These are phyloP conservation scores for Neonectria coccinea DNA, from an alignment of 2,329 filamentous ascomycete genomes.

Conservation along the genomic window DNA sequence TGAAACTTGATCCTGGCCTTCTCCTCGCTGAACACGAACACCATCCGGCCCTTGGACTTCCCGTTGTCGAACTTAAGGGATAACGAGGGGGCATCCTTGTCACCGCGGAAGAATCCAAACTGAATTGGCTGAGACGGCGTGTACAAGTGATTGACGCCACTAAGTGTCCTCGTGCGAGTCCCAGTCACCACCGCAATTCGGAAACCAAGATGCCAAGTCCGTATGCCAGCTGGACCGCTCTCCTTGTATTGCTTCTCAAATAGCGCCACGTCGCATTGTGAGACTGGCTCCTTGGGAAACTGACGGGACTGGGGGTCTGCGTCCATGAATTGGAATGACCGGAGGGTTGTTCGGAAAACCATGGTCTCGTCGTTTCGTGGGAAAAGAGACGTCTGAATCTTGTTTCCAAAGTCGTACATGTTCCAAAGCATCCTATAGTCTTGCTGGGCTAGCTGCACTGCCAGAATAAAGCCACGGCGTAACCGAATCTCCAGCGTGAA, in stretches of 20 bases:
- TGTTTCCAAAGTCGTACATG: constrained; percentile 86
- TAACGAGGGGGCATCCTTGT: constrained; percentile 76
- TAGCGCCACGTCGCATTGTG: constrained; percentile 77
- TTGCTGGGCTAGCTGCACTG: constrained; percentile 76
- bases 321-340: constrained; percentile 85
- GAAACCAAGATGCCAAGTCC: constrained; percentile 82
- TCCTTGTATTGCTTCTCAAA: constrained; percentile 79
- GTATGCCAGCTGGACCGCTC: constrained; percentile 77
- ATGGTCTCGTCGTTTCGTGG: constrained; percentile 76
- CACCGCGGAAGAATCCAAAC: constrained; percentile 81
- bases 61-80: constrained; percentile 77
- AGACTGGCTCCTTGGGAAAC: constrained; percentile 81
- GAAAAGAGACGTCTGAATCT: constrained; percentile 78
- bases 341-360: constrained; percentile 76
- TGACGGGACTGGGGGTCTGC: constrained; percentile 73
- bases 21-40: constrained; percentile 81
- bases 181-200: constrained; percentile 83
- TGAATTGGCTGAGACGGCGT: constrained; percentile 75
- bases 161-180: constrained; percentile 80
- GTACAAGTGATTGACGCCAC: constrained; percentile 78
- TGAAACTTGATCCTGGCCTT: constrained; percentile 78
- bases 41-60: constrained; percentile 75
- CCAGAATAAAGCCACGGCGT: constrained; percentile 80
- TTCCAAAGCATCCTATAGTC: constrained; percentile 85
- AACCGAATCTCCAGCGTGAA: constrained; percentile 76